phyloP scores from a whole-genome alignment of 495 filamentous ascomycete genomes.

The Penicillium diatomitis region DNA sequence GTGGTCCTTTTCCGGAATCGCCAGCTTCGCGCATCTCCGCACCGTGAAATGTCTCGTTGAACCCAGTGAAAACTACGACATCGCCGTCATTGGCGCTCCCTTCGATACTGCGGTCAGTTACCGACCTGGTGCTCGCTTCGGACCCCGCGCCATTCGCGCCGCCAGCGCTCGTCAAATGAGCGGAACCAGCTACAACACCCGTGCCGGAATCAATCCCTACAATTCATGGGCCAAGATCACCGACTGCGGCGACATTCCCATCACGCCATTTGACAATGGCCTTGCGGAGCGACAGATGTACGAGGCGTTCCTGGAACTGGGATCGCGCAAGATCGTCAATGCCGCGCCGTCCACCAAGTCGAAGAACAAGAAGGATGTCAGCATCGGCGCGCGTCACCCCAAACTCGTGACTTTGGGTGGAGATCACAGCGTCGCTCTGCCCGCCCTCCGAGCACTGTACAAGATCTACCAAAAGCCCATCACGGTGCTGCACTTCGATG shows the following conservation, averaged over 20 bases:
- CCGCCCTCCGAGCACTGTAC: conserved; percentile 63
- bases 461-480: conserved; percentile 62
- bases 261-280: conserved; percentile 68
- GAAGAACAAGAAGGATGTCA: conserved; percentile 7
- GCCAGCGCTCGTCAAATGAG: conserved; percentile 65
- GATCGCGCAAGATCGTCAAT: conserved; percentile 37
- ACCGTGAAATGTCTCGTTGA: conserved; percentile 65
- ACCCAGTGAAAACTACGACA: conserved; percentile 60
- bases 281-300: conserved; percentile 71
- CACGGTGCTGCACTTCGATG: conserved; percentile 79
- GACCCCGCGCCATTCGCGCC: conserved; percentile 71
- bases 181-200: conserved; percentile 68
- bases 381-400: conserved; percentile 41
- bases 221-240: conserved; percentile 61
- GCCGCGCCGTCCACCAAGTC: conserved; percentile 11
- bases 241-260: conserved; percentile 79
- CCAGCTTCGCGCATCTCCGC: conserved; percentile 70
- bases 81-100: conserved; percentile 71
- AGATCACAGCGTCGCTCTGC: conserved; percentile 71
- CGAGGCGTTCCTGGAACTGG: conserved; percentile 59
- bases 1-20: conserved; percentile 72
- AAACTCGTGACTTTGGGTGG: conserved; percentile 74
- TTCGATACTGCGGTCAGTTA: conserved; percentile 81
- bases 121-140: conserved; percentile 73
- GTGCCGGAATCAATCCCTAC: conserved; percentile 71